phyloP scores from a whole-genome alignment of 2,329 filamentous ascomycete species.

The Fusarium aywerte region DNA sequence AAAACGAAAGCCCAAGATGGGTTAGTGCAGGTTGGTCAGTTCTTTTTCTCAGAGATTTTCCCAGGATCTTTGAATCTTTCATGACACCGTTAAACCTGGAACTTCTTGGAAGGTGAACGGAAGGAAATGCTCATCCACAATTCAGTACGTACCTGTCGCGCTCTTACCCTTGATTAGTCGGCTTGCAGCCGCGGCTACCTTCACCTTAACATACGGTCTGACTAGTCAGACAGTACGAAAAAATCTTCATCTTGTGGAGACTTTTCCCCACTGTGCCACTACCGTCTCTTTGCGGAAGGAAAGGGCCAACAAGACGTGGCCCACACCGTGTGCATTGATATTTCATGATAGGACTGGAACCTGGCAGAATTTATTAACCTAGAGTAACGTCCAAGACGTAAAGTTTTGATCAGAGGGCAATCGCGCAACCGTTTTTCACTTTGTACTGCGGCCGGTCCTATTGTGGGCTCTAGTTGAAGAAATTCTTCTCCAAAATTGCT shows the following conservation, averaged over 20 bases:
- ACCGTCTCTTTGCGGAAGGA: constrained; percentile 16
- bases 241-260: constrained; percentile 34
- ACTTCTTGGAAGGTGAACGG: constrained; percentile 23
- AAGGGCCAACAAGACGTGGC: background rate
- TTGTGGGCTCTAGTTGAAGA: constrained; percentile 21
- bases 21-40: constrained; percentile 24
- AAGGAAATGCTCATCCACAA: constrained; percentile 13
- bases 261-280: constrained; percentile 27
- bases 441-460: constrained; percentile 16
- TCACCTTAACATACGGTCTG: constrained; percentile 39
- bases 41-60: constrained; percentile 37
- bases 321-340: constrained; percentile 27
- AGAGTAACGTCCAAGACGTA: constrained; percentile 32
- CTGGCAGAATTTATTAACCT: background rate
- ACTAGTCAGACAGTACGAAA: constrained; percentile 15
- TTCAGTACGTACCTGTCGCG: constrained; percentile 5
- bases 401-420: constrained; percentile 11
- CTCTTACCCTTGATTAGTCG: constrained; percentile 6
- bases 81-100: constrained; percentile 27
- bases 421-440: constrained; percentile 27
- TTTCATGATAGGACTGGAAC: constrained; percentile 4
- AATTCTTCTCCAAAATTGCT: constrained; percentile 11
- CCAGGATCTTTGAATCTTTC: constrained; percentile 27
- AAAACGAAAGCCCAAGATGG: constrained; percentile 12
- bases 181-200: constrained; percentile 12